A percentile compares a stretch with the other conserved stretches of the same genome.
phyloP scores from a whole-genome alignment of 2,329 filamentous ascomycete species.

The Fonsecaea pedrosoi region DNA sequence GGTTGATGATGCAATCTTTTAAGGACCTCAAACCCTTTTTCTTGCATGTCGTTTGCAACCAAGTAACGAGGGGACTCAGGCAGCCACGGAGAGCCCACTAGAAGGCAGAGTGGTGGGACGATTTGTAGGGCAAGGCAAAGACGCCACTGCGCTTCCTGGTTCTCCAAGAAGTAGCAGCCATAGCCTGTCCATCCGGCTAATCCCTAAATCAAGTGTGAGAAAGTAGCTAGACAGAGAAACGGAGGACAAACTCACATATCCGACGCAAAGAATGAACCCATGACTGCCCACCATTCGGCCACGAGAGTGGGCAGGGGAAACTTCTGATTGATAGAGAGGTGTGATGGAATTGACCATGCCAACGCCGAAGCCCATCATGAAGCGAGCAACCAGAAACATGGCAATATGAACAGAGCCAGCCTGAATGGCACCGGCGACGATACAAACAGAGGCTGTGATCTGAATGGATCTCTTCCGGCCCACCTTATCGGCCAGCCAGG shows the following conservation, averaged over 20 bases:
- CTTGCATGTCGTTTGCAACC: constrained; percentile 19
- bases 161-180: constrained; percentile 25
- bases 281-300: constrained; percentile 45
- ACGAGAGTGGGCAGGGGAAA: constrained; percentile 39
- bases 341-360: constrained; percentile 30
- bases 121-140: constrained; percentile 27
- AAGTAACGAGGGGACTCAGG: constrained; percentile 26
- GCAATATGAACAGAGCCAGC: constrained; percentile 35
- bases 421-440: constrained; percentile 31
- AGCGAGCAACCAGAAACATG: constrained; percentile 37
- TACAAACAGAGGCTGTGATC: constrained; percentile 29
- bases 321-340: constrained; percentile 29
- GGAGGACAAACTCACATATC: constrained; percentile 17
- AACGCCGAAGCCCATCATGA: constrained; percentile 31
- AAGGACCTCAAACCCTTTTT: constrained; percentile 24
- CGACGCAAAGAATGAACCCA: constrained; percentile 28
- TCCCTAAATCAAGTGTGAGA: constrained; percentile 17
- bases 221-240: not conserved
- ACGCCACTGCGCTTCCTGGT: constrained; percentile 23
- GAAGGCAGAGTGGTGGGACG: constrained; percentile 17
- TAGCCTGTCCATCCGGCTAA: constrained; percentile 33
- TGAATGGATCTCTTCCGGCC: constrained; percentile 31
- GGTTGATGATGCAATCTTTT: constrained; percentile 27
- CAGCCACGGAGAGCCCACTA: constrained; percentile 27
- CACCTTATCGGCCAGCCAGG: constrained; percentile 28